Percentiles rank a stretch among this genome's conserved stretches.
Conservation (phyloP, 1,284 basidiomycete genomes). For the Amylostereum areolatum region DNA sequence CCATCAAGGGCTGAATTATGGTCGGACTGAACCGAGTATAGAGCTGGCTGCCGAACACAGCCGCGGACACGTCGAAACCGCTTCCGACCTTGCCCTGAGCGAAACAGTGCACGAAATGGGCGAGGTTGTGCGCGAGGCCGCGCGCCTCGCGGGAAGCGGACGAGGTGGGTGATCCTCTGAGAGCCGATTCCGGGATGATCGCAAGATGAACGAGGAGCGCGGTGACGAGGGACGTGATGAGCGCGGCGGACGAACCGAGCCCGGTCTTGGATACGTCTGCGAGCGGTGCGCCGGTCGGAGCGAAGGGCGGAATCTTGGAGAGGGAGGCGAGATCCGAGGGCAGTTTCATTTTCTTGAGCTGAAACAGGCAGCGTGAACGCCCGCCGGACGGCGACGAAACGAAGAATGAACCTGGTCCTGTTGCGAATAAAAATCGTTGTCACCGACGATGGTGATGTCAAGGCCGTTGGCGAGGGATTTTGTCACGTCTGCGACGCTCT, state of each 20-base stretch:
- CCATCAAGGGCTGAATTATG: conserved; percentile 68
- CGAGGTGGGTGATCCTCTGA: conserved; percentile 24
- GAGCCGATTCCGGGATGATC: conserved; percentile 49
- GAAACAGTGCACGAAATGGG: conserved; percentile 93
- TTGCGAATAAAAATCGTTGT: conserved; percentile 99
- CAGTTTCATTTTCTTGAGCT: conserved; percentile 60
- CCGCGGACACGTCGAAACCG: conserved; percentile 94
- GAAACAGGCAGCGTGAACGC: too few species aligned
- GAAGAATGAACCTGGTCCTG: conserved; percentile 60
- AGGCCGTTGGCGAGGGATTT: conserved; percentile 47
- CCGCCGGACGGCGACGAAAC: too few species aligned
- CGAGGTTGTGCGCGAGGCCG: conserved; percentile 82
- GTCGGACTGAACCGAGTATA: conserved; percentile 87
- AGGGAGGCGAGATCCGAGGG: conserved; percentile 60
- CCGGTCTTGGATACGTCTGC: conserved; percentile 94
- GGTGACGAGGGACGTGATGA: conserved; percentile 92
- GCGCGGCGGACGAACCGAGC: conserved; percentile 92
- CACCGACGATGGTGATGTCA: conserved; percentile 80
- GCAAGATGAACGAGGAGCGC: conserved; percentile 78
- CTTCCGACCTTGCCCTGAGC: conserved; percentile 98
- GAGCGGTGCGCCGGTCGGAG: conserved; percentile 63
- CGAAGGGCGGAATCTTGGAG: conserved; percentile 66
- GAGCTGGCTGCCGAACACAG: conserved; percentile 91
- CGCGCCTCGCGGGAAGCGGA: conserved; percentile 30
- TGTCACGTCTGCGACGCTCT: conserved; percentile 39